Evolutionary conservation across 805 yeast species (phyloP).

Genomic region (Ogataea saltuana): DNA sequence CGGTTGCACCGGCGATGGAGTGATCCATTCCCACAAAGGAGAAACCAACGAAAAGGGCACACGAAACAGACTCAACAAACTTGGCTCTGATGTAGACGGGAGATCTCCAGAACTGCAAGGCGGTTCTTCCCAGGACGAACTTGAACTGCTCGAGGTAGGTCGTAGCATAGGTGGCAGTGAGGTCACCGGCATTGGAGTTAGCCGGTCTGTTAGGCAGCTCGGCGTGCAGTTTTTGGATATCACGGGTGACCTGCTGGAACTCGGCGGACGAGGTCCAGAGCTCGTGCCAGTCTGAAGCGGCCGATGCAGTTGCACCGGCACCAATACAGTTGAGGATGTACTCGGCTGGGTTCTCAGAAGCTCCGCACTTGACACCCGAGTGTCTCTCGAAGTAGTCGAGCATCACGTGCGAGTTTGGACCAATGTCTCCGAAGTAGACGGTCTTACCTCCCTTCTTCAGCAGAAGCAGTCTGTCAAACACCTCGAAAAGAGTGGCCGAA

Average conservation of each 20-base stretch:
- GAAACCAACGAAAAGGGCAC: slow-evolving; percentile 53
- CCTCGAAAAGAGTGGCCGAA: slow-evolving; percentile 46
- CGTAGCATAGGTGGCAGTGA: slow-evolving; percentile 43
- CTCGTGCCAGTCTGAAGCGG: slow-evolving; percentile 61
- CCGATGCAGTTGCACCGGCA: slow-evolving; percentile 75
- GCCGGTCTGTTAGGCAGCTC: slow-evolving; percentile 32
- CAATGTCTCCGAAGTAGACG: slow-evolving; percentile 55
- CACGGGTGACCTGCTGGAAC: slow-evolving; percentile 31
- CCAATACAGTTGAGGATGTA: slow-evolving; percentile 75
- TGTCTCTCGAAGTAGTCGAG: slow-evolving; percentile 47
- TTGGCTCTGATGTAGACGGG: slow-evolving; percentile 54
- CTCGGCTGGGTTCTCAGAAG: slow-evolving; percentile 71
- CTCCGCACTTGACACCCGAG: slow-evolving; percentile 67
- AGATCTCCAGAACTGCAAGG: slow-evolving; percentile 49
- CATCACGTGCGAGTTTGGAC: slow-evolving; percentile 45
- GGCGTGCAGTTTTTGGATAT: slow-evolving; percentile 34
- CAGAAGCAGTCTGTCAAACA: slow-evolving; percentile 44
- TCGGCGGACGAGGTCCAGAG: slow-evolving; percentile 53
- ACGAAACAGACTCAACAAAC: slow-evolving; percentile 42
- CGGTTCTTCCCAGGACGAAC: slow-evolving; percentile 41
- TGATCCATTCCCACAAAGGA: slow-evolving; percentile 60
- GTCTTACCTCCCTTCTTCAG: slow-evolving; percentile 55
- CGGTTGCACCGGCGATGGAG: slow-evolving; percentile 54
- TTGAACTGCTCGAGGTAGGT: slow-evolving; percentile 42
- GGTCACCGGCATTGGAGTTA: slow-evolving; percentile 28